A percentile compares a stretch with the other conserved stretches of the same genome.
Evolutionary conservation across 257 asterid genomes (phyloP).

Genomic region (Solanum chiquidenum): DNA sequence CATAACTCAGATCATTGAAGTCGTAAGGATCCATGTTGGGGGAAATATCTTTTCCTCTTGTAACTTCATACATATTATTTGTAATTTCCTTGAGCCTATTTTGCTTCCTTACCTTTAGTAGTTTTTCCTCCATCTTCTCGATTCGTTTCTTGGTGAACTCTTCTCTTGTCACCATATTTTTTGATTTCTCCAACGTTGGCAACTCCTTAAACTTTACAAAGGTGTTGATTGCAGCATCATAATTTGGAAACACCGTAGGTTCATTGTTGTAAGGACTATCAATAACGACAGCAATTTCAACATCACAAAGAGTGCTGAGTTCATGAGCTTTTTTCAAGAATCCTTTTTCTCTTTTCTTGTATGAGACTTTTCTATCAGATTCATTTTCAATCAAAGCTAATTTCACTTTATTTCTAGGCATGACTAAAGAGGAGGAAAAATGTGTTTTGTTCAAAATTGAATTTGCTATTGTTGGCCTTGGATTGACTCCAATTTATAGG

Average conservation of each 20-base stretch:
- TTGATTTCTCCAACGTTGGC: background rate
- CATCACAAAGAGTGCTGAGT: background rate
- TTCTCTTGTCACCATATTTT: background rate
- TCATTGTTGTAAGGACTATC: background rate
- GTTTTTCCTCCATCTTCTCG: too few species aligned
- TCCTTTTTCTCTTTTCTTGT: background rate
- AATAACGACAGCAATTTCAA: too few species aligned
- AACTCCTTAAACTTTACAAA: background rate
- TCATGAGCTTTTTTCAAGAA: background rate
- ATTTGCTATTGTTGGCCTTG: too few species aligned
- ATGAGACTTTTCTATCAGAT: background rate
- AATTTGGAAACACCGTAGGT: background rate
- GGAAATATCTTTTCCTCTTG: background rate
- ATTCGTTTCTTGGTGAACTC: background rate
- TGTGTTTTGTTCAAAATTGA: too few species aligned
- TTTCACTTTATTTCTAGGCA: background rate
- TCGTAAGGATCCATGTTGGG: background rate
- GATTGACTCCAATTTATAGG: background rate
- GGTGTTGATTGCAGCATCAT: background rate
- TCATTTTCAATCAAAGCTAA: background rate
- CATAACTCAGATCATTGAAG: background rate
- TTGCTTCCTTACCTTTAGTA: background rate
- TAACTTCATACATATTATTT: background rate
- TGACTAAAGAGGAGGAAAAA: background rate
- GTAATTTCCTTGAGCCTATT: background rate